Evolutionary conservation across 108 stramenopile genomes (phyloP), one percentile per base, ranked within the genome.

Genomic region (Cyclotella cryptica): DNA sequence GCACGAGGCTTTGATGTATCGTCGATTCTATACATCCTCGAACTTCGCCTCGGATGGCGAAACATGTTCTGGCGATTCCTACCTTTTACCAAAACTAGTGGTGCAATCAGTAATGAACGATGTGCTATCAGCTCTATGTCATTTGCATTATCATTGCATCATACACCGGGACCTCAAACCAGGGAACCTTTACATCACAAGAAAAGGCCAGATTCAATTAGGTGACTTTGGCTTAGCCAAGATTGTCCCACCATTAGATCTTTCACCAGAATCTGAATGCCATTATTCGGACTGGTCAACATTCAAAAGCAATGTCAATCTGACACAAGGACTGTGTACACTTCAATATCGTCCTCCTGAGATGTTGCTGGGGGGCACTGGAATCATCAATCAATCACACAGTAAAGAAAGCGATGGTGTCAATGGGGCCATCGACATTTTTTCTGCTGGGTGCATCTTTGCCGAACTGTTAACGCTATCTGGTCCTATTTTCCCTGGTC

Each of bases 121-220:
- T 64, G 75, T 91, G 26, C 52, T 93, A 9, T 68, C 89, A 18
- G 98, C 92, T 9, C 68, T 98, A 61, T 74, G 86, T 28, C 96
- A 98, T 86, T 94, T 94, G 67, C 98, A 99, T 84, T 72, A 57
- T 13, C 84, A 89, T 71, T 88, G 89, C 65, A 83, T 99, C 22
- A 79, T 99, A 27, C 99, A 99, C 84, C 76, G 96, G 29, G 98
- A 99, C 78, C 58, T 99, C 19, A 99, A 97, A 72, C 98, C 98
- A 0, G 94, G 95, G 19, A 98, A 98, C 74, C 66, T 94, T 19
- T 74, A 94, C 61, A 82, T 96, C 14, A 68, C 76, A 8, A 68
- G 72, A 10, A 40, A 66, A 14, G 94, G 94, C n/a, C 39, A 26
- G 0, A 74, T 95, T 40, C 84, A 89, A 60, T 69, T 95, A 15